A percentile compares a stretch with the other conserved stretches of the same genome.
Conservation (phyloP, 2,329 filamentous ascomycete genomes). For the Aureobasidium mangrovei region DNA sequence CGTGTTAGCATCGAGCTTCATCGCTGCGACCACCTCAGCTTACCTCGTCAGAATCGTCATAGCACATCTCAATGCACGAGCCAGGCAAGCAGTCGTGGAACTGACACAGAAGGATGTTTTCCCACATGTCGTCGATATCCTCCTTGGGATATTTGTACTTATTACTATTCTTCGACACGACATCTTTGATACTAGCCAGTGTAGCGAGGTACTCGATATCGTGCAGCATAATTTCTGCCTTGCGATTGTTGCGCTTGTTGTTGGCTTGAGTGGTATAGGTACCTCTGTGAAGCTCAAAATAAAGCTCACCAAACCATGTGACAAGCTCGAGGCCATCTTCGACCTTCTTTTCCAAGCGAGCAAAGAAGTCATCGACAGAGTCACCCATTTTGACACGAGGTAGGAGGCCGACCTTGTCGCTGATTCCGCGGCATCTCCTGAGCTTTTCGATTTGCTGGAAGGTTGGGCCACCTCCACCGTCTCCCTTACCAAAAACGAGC, state of each 20-base stretch:
- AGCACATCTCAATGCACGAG: conserved; percentile 95
- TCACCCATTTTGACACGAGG: conserved; percentile 82
- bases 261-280: conserved; percentile 97
- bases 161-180: conserved; percentile 31
- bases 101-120: conserved; percentile 80
- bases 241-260: conserved; percentile 91
- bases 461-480: conserved; percentile 90
- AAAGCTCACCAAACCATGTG: conserved; percentile 96
- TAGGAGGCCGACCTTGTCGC: conserved; percentile 73
- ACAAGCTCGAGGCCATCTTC: conserved; percentile 60
- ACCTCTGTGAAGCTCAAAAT: conserved; percentile 93
- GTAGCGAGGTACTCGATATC: conserved; percentile 85
- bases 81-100: conserved; percentile 97
- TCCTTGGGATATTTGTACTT: conserved; percentile 84
- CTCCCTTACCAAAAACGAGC: conserved; percentile 91
- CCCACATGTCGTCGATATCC: conserved; percentile 95
- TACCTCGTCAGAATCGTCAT: conserved; percentile 81
- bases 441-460: conserved; percentile 93
- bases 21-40: conserved; percentile 8
- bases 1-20: not conserved
- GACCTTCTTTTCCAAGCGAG: conserved; percentile 66
- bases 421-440: conserved; percentile 80
- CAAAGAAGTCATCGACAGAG: conserved; percentile 92
- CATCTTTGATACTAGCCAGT: conserved; percentile 64
- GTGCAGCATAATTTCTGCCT: conserved; percentile 73